Evolutionary conservation across 768 basidiomycete genomes (phyloP).

Genomic region (Lanmaoa rubissima): DNA sequence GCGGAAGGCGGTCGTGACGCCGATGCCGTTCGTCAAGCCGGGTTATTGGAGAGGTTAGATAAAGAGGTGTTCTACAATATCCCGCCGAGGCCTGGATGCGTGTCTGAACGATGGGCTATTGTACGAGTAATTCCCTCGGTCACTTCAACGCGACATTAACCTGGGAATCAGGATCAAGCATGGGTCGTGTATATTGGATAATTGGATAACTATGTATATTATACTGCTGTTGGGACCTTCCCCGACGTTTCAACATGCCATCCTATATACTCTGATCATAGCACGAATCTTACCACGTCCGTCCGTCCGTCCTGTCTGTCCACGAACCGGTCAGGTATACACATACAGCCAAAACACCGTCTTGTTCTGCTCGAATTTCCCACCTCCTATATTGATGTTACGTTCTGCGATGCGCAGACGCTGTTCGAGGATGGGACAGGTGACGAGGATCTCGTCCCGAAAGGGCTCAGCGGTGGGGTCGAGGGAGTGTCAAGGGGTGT

Average conservation of each 20-base stretch:
- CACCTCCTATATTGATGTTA: constrained; percentile 7
- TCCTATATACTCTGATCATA: not conserved
- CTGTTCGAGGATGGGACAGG: constrained; percentile 16
- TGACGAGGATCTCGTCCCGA: constrained; percentile 15
- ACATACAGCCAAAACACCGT: constrained; percentile 6
- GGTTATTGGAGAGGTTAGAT: constrained; percentile 72
- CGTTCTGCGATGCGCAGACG: constrained; percentile 9
- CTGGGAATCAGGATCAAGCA: not conserved
- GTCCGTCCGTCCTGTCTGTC: too few species aligned
- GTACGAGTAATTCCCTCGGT: not conserved
- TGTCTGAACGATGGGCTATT: not conserved
- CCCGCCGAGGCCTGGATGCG: not conserved
- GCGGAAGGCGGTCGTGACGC: constrained; percentile 67
- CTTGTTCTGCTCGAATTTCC: constrained; percentile 14
- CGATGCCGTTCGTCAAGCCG: constrained; percentile 86
- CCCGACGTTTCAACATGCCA: not conserved
- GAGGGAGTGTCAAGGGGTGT: constrained; percentile 11
- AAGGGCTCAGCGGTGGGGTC: constrained; percentile 3
- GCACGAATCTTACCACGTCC: not conserved
- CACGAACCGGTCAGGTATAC: not conserved
- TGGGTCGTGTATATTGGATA: not conserved
- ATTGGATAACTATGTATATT: not conserved
- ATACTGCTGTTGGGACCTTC: not conserved
- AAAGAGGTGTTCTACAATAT: not conserved
- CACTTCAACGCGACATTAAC: not conserved